These are phyloP conservation scores for Trichoderma gracile DNA, from an alignment of 2,329 filamentous ascomycete species.

Conservation along the genomic window DNA sequence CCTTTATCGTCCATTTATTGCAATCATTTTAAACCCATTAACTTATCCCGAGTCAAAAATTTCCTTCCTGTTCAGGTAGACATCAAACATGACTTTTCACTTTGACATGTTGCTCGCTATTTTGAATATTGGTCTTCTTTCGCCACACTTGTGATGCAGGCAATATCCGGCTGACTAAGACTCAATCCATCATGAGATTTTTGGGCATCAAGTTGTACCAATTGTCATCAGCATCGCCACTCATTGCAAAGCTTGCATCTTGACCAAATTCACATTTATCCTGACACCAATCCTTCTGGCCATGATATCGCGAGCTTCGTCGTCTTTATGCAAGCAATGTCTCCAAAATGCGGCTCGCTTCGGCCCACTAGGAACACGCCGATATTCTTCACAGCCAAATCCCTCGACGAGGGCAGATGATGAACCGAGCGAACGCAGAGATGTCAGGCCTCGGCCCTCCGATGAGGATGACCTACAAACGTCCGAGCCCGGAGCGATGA, in stretches of 20 bases:
- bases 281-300: not conserved
- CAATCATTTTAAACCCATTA: too few relatives aligned
- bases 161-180: conserved; percentile 2
- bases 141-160: not conserved
- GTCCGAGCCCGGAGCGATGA: conserved; percentile 49
- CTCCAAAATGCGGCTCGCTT: not conserved
- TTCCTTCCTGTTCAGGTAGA: too few relatives aligned
- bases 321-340: conserved; percentile 13
- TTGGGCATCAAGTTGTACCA: conserved; percentile 8
- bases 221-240: not conserved
- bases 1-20: too few relatives aligned
- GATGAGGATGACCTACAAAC: not conserved
- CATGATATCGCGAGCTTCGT: conserved; percentile 5
- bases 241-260: not conserved
- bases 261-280: not conserved
- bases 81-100: too few relatives aligned
- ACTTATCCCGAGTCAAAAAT: too few relatives aligned
- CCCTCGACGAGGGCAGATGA: conserved; percentile 11
- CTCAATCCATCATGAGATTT: not conserved
- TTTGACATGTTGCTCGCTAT: not conserved
- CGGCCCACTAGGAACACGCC: not conserved
- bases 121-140: not conserved
- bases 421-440: not conserved
- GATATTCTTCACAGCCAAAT: conserved; percentile 5
- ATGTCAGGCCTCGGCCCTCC: not conserved